Evolutionary conservation across 768 basidiomycete genomes (phyloP).

Genomic region (Asterophora parasitica): DNA sequence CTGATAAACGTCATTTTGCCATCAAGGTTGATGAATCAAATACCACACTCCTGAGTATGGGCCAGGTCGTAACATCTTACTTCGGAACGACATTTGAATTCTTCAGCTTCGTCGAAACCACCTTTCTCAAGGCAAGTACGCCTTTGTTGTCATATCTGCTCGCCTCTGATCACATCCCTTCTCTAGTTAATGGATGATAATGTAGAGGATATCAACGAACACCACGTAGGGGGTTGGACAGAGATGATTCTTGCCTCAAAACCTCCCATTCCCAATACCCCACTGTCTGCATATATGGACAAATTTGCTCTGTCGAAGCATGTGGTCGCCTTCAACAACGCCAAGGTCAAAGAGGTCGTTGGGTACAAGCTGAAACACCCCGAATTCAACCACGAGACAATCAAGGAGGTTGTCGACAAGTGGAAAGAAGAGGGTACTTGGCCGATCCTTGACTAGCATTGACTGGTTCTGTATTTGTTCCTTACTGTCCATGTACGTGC

Average conservation of each 20-base stretch:
- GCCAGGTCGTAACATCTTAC: constrained; percentile 59
- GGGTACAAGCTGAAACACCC: constrained; percentile 66
- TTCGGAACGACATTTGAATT: constrained; percentile 83
- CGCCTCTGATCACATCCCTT: constrained; percentile 1
- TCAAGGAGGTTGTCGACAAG: constrained; percentile 71
- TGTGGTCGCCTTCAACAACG: constrained; percentile 60
- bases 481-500: not conserved
- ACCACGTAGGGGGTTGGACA: constrained; percentile 78
- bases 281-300: constrained; percentile 77
- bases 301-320: constrained; percentile 67
- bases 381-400: constrained; percentile 51
- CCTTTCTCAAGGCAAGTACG: constrained; percentile 57
- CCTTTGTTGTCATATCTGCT: not conserved
- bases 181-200: constrained; percentile 61
- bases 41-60: constrained; percentile 62
- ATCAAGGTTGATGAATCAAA: constrained; percentile 70
- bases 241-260: constrained; percentile 70
- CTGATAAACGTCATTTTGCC: not conserved
- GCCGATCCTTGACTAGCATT: constrained; percentile 34
- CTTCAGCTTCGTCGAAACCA: constrained; percentile 64
- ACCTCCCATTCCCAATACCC: constrained; percentile 68
- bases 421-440: constrained; percentile 71
- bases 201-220: constrained; percentile 81
- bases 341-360: constrained; percentile 68
- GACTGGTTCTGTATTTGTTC: not conserved